Evolutionary conservation across 257 asterid species (phyloP).

Genomic region (Fraxinus cuspidata): DNA sequence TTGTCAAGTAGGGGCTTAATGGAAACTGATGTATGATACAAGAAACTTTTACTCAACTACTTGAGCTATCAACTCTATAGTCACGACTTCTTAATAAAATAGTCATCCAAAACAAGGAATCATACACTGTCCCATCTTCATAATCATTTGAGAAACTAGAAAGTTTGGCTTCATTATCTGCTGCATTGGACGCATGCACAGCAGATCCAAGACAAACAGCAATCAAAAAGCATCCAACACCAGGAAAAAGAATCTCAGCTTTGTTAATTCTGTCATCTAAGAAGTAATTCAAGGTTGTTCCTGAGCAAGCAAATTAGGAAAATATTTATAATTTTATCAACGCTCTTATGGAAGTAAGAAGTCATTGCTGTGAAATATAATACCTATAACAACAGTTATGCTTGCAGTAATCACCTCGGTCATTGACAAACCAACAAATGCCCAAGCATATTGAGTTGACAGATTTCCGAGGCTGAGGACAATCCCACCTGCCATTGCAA

Average conservation of each 20-base stretch:
- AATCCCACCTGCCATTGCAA: constrained; percentile 90
- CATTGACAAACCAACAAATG: constrained; percentile 87
- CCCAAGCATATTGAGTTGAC: constrained; percentile 95
- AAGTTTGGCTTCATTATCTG: constrained; percentile 75
- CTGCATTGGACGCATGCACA: constrained; percentile 79
- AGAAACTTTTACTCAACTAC: too few species aligned
- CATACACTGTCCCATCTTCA: constrained; percentile 44
- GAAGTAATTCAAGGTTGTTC: constrained; percentile 88
- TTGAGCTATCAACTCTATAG: background rate
- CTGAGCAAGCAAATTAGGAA: constrained; percentile 32
- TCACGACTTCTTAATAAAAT: background rate
- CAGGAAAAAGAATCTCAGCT: constrained; percentile 91
- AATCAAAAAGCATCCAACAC: constrained; percentile 85
- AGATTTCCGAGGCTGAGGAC: constrained; percentile 86
- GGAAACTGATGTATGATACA: too few species aligned
- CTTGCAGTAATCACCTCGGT: constrained; percentile 81
- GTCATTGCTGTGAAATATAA: background rate
- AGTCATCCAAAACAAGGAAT: background rate
- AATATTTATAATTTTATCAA: constrained; percentile 9
- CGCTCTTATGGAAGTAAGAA: background rate
- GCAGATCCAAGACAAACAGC: constrained; percentile 87
- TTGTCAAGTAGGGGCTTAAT: too few species aligned
- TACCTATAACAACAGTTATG: constrained; percentile 92
- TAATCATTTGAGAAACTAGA: constrained; percentile 31
- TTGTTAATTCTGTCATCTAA: constrained; percentile 83